phyloP scores from a whole-genome alignment of 2,329 filamentous ascomycete species.

The Arthrobotrys sinensis region DNA sequence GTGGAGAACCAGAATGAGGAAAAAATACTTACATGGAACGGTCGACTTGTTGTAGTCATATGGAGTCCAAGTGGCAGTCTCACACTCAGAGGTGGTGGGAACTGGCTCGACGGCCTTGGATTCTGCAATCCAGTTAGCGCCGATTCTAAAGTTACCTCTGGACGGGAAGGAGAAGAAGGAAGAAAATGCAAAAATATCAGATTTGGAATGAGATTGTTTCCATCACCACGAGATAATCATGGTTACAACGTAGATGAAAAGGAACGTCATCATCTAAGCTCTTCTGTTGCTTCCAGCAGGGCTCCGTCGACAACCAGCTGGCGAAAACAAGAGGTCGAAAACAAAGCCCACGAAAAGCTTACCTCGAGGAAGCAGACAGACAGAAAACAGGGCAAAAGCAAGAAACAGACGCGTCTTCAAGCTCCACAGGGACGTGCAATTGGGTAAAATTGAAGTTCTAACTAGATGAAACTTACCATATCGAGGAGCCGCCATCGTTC shows the following conservation, averaged over 20 bases:
- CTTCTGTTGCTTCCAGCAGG: slow-evolving; percentile 6
- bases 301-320: not conserved
- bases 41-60: slow-evolving; percentile 52
- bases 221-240: no score
- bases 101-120: slow-evolving; percentile 38
- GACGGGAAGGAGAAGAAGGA: not conserved
- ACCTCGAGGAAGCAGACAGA: slow-evolving; percentile 11
- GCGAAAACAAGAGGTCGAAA: not conserved
- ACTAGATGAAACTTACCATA: slow-evolving; percentile 41
- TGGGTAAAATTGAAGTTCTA: not conserved
- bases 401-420: not conserved
- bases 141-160: not conserved
- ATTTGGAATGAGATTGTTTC: not conserved
- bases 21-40: slow-evolving; percentile 48
- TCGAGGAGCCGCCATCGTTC: slow-evolving; percentile 46
- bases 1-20: not conserved
- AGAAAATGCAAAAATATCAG: not conserved
- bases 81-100: slow-evolving; percentile 54
- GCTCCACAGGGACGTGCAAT: not conserved
- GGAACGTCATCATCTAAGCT: not conserved
- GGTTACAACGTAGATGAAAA: no score
- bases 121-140: slow-evolving; percentile 34
- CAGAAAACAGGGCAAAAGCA: not conserved
- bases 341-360: not conserved
- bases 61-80: slow-evolving; percentile 48